Evolutionary conservation across 148 eudicot species (phyloP).

Genomic region (Nyssa sinensis): DNA sequence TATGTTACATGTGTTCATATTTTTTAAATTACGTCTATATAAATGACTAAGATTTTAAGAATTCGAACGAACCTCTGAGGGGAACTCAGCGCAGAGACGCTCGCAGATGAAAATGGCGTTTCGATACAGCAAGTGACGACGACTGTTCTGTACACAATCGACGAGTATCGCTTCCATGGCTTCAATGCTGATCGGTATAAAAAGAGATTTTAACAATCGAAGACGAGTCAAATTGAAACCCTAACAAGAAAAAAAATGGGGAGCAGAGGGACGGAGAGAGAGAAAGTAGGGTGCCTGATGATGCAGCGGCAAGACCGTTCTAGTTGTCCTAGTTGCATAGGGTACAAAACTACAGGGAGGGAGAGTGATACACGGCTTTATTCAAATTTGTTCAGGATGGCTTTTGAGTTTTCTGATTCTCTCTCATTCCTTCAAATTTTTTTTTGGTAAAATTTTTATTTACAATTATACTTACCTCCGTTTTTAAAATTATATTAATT

Average conservation of each 20-base stretch:
- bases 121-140: constrained; percentile 62
- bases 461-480: too few relatives aligned
- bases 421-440: too few relatives aligned
- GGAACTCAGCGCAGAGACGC: constrained; percentile 94
- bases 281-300: background rate
- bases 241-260: background rate
- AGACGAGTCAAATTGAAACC: background rate
- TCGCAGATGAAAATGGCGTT: constrained; percentile 92
- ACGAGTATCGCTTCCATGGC: constrained; percentile 75
- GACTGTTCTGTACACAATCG: constrained; percentile 67
- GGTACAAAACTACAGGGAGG: background rate
- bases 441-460: too few relatives aligned
- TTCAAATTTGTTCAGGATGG: too few relatives aligned
- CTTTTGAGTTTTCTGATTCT: too few relatives aligned
- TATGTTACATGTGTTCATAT: too few relatives aligned
- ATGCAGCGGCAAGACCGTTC: background rate
- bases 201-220: background rate
- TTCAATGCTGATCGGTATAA: constrained; percentile 1
- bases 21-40: too few relatives aligned
- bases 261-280: background rate
- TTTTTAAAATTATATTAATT: too few relatives aligned
- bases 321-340: background rate
- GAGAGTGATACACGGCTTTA: background rate
- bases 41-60: background rate
- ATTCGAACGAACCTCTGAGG: constrained; percentile 65